Conservation (phyloP, 139 green algal genomes). For the Eudorina sp. region DNA sequence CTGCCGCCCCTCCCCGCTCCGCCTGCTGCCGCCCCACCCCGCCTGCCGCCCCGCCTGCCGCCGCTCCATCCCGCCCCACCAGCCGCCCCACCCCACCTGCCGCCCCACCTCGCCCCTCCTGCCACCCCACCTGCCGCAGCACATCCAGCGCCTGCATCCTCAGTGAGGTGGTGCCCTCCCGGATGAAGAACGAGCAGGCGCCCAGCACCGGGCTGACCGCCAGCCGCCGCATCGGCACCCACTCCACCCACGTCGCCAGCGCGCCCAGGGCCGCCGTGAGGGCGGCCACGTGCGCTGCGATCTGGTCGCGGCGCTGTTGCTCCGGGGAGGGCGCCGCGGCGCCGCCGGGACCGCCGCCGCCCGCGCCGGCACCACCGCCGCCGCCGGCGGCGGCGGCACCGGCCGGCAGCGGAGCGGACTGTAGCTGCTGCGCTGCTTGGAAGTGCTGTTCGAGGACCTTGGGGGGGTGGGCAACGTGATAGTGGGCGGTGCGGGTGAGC, state of each 20-base stretch:
- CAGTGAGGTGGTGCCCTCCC: conserved; percentile 44
- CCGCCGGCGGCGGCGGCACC: conserved; percentile 12
- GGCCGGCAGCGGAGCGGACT: conserved; percentile 44
- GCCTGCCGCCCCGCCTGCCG: too few relatives aligned
- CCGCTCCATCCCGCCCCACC: too few relatives aligned
- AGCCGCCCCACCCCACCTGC: too few relatives aligned
- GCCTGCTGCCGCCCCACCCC: too few relatives aligned
- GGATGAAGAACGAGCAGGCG: conserved; percentile 75
- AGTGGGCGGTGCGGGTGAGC: too few relatives aligned
- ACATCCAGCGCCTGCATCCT: conserved; percentile 72
- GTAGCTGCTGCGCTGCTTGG: conserved; percentile 47
- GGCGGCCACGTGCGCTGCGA: conserved; percentile 28
- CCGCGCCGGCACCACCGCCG: background rate
- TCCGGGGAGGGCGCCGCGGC: background rate
- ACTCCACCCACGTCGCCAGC: conserved; percentile 76
- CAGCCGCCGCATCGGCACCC: conserved; percentile 77
- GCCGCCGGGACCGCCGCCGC: background rate
- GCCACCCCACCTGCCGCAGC: conserved; percentile 71
- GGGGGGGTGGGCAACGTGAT: background rate
- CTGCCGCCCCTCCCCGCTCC: too few relatives aligned
- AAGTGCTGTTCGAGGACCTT: conserved; percentile 67
- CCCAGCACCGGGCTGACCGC: conserved; percentile 67
- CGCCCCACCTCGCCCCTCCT: too few relatives aligned
- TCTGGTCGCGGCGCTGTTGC: background rate
- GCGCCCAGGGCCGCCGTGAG: conserved; percentile 69